Evolutionary conservation across 257 asterid species (phyloP).

Genomic region (Solanum paucissectum): DNA sequence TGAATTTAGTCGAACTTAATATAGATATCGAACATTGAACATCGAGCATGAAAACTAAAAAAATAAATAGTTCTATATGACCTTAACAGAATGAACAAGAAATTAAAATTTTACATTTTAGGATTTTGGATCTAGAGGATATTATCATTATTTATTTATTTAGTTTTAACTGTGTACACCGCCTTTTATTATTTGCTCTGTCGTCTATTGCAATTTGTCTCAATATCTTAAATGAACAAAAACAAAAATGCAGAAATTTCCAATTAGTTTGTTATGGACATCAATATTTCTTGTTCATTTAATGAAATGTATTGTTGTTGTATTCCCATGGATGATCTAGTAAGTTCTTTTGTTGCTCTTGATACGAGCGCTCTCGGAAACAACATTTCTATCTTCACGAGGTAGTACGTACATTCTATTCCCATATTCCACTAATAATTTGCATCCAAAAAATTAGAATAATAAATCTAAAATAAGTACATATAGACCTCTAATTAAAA

Average conservation of each 20-base stretch:
- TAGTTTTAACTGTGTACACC: neutral
- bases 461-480: neutral
- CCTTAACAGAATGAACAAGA: neutral
- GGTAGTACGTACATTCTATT: neutral
- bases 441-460: neutral
- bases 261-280: neutral
- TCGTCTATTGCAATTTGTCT: neutral
- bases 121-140: neutral
- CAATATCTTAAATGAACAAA: neutral
- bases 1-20: neutral
- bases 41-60: neutral
- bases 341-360: neutral
- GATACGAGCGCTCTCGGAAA: neutral
- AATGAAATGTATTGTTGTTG: neutral
- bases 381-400: neutral
- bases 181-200: neutral
- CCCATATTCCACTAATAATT: too few relatives aligned
- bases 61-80: neutral
- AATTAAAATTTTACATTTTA: neutral
- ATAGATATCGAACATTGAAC: neutral
- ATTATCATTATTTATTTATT: too few relatives aligned
- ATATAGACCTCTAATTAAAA: neutral
- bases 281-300: neutral
- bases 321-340: neutral
- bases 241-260: neutral